Percentiles rank a stretch among this genome's conserved stretches.
These are phyloP conservation scores for Alternaria sp. DNA, from an alignment of 2,329 filamentous ascomycete genomes.

Conservation along the genomic window DNA sequence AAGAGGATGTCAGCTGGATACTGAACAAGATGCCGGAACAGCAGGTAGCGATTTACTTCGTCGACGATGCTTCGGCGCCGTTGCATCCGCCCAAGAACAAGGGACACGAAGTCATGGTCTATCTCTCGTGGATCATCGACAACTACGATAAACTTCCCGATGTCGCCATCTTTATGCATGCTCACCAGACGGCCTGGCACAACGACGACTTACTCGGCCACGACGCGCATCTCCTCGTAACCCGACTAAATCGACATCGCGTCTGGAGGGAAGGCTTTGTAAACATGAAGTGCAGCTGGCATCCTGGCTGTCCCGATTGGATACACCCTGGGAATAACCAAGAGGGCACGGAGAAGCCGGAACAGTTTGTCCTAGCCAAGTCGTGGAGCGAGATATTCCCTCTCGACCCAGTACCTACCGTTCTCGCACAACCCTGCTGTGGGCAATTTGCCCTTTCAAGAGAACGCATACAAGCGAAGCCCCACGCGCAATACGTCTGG, in stretches of 20 bases:
- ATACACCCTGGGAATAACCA: conserved; percentile 58
- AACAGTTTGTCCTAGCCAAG: conserved; percentile 56
- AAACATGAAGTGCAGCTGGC: conserved; percentile 65
- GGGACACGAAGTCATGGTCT: conserved; percentile 70
- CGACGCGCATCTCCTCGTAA: conserved; percentile 57
- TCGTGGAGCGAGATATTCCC: conserved; percentile 61
- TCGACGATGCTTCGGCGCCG: conserved; percentile 58
- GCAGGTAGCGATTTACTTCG: conserved; percentile 60
- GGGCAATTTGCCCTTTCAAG: conserved; percentile 69
- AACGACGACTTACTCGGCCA: conserved; percentile 61
- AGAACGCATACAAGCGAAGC: conserved; percentile 64
- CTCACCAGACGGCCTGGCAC: conserved; percentile 67
- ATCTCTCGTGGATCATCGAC: conserved; percentile 69
- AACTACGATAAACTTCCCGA: conserved; percentile 68
- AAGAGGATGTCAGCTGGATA: conserved; percentile 66
- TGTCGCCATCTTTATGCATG: conserved; percentile 68
- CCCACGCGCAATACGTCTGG: conserved; percentile 63
- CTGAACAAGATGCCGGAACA: conserved; percentile 60
- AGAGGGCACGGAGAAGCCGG: conserved; percentile 52
- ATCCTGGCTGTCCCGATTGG: conserved; percentile 64
- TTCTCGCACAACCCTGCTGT: conserved; percentile 69
- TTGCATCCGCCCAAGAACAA: conserved; percentile 65
- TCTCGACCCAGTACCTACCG: conserved; percentile 56
- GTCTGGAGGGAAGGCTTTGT: conserved; percentile 62
- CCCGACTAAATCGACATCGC: conserved; percentile 55